phyloP scores from a whole-genome alignment of 2,329 filamentous ascomycete species.

The Aspergillus sp. region DNA sequence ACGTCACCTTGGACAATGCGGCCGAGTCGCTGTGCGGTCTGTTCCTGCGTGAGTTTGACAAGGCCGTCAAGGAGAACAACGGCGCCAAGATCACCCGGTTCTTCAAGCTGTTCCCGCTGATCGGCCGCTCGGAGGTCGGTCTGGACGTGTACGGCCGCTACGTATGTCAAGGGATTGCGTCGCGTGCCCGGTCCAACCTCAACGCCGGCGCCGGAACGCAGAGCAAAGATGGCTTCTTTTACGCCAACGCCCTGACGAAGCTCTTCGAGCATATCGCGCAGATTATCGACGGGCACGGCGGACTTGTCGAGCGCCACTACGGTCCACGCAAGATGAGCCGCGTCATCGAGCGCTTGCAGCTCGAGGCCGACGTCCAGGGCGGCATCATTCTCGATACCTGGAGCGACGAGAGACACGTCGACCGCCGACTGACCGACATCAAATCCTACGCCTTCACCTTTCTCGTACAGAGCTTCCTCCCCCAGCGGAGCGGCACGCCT shows the following conservation, averaged over 20 bases:
- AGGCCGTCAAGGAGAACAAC: slow-evolving; percentile 81
- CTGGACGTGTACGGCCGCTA: slow-evolving; percentile 94
- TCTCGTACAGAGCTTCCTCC: slow-evolving; percentile 86
- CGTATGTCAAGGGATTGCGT: slow-evolving; percentile 90
- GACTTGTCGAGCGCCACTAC: slow-evolving; percentile 90
- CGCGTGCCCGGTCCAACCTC: slow-evolving; percentile 75
- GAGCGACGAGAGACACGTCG: slow-evolving; percentile 82
- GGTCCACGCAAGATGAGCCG: slow-evolving; percentile 88
- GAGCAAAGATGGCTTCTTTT: slow-evolving; percentile 79
- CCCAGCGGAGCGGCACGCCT: slow-evolving; percentile 64
- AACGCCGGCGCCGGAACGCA: slow-evolving; percentile 64
- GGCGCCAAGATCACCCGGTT: slow-evolving; percentile 88
- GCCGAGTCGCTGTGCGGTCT: slow-evolving; percentile 85
- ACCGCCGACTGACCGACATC: slow-evolving; percentile 85
- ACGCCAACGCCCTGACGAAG: slow-evolving; percentile 83
- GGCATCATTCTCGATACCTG: slow-evolving; percentile 95
- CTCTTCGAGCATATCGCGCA: slow-evolving; percentile 97
- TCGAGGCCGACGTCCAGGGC: slow-evolving; percentile 93
- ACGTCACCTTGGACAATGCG: slow-evolving; percentile 79
- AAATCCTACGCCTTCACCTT: slow-evolving; percentile 99
- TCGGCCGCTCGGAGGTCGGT: slow-evolving; percentile 82
- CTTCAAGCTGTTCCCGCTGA: slow-evolving; percentile 96
- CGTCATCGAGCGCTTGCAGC: slow-evolving; percentile 87
- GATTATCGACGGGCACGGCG: slow-evolving; percentile 89
- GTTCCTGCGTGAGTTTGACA: slow-evolving; percentile 93